These are phyloP conservation scores for Urtica urens DNA, from an alignment of 306 rosid genomes.

Conservation along the genomic window DNA sequence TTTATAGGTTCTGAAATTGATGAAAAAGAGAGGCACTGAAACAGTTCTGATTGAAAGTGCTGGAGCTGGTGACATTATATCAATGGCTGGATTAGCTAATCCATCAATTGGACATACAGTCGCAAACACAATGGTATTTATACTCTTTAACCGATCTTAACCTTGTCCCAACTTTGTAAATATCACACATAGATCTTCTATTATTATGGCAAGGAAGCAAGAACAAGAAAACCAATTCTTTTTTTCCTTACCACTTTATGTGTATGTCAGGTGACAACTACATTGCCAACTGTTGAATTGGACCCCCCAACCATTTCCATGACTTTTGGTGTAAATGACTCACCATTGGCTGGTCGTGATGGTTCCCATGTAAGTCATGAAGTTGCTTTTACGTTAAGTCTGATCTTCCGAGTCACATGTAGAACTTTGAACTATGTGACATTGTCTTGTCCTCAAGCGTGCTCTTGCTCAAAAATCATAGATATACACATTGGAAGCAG, in stretches of 20 bases:
- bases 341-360: constrained; percentile 97
- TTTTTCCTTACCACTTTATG: not conserved
- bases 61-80: constrained; percentile 95
- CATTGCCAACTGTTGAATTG: constrained; percentile 81
- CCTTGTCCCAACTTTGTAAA: not conserved
- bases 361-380: constrained; percentile 76
- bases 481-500: too few species aligned
- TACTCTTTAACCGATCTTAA: not conserved
- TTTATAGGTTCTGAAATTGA: constrained; percentile 67
- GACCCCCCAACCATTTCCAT: constrained; percentile 99
- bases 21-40: constrained; percentile 85
- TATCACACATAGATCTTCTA: too few species aligned
- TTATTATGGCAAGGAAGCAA: not conserved
- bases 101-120: constrained; percentile 94
- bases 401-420: too few species aligned
- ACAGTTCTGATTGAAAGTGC: constrained; percentile 68
- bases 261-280: constrained; percentile 44
- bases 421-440: too few species aligned
- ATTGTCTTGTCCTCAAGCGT: too few species aligned
- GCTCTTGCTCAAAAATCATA: too few species aligned
- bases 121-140: constrained; percentile 55
- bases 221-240: not conserved
- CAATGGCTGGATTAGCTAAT: constrained; percentile 75
- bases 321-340: constrained; percentile 97
- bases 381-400: constrained; percentile 7